Percentiles rank a stretch among this genome's conserved stretches.
These are phyloP conservation scores for Naegleria gruberi DNA, from an alignment of 208 protist genomes.

Conservation along the genomic window DNA sequence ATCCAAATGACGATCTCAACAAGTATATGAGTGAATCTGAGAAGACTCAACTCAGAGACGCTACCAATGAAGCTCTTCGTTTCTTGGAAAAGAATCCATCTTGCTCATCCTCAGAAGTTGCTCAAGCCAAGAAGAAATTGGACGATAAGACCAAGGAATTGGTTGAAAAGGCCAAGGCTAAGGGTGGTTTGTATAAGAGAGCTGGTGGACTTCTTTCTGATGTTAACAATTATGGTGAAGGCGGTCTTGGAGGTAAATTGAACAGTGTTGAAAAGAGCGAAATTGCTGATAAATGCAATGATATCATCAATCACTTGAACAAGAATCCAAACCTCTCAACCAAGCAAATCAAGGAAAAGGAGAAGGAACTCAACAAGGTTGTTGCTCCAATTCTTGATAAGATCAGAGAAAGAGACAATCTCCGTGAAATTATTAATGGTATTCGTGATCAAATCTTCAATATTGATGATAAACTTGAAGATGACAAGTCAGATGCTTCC, in stretches of 20 bases:
- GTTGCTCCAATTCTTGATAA: slow-evolving; percentile 81
- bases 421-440: background rate
- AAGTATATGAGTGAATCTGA: background rate
- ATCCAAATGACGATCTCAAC: background rate
- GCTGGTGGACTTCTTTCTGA: background rate
- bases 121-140: background rate
- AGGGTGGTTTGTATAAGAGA: background rate
- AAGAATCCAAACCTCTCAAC: slow-evolving; percentile 66
- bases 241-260: background rate
- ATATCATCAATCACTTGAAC: slow-evolving; percentile 60
- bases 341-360: slow-evolving; percentile 82
- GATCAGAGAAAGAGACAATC: background rate
- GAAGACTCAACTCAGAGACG: background rate
- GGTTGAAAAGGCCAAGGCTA: background rate
- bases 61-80: background rate
- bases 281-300: background rate
- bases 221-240: background rate
- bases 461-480: background rate
- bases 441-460: background rate
- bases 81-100: background rate
- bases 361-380: slow-evolving; percentile 78
- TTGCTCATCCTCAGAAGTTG: background rate
- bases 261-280: background rate
- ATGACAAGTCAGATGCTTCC: background rate
- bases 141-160: background rate